phyloP scores from a whole-genome alignment of 257 asterid species.

The Sherardia arvensis region DNA sequence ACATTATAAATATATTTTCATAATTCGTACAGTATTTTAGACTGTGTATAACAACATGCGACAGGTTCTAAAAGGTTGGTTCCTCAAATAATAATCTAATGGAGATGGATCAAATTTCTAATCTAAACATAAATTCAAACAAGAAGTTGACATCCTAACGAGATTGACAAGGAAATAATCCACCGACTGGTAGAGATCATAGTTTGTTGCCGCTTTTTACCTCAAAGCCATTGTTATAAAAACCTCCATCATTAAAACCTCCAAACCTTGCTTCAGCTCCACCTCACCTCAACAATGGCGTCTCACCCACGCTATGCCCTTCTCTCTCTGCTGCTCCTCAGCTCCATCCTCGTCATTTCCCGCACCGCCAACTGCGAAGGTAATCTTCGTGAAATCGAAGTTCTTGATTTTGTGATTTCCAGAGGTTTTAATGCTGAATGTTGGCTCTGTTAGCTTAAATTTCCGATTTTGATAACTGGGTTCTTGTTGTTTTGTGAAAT shows the following conservation, averaged over 20 bases:
- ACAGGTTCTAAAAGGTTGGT: too few species aligned
- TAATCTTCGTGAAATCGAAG: slow-evolving; percentile 9
- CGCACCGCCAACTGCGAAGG: slow-evolving; percentile 48
- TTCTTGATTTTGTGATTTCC: slow-evolving; percentile 16
- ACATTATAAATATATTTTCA: too few species aligned
- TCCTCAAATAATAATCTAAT: too few species aligned
- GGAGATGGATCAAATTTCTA: too few species aligned
- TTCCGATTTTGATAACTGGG: not conserved
- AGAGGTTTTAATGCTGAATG: not conserved
- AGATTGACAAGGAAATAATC: slow-evolving; percentile 17
- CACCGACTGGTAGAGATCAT: not conserved
- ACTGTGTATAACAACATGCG: too few species aligned
- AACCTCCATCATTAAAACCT: slow-evolving; percentile 6
- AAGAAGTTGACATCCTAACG: not conserved
- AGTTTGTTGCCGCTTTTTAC: not conserved
- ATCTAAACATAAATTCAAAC: not conserved
- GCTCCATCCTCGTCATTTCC: slow-evolving; percentile 27
- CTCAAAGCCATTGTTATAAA: not conserved
- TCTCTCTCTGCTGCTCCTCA: slow-evolving; percentile 47
- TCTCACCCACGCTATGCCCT: slow-evolving; percentile 34
- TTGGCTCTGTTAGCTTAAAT: not conserved
- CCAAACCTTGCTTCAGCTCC: slow-evolving; percentile 8
- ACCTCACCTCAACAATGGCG: slow-evolving; percentile 32
- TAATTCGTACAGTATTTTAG: too few species aligned
- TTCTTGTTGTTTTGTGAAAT: not conserved